Evolutionary conservation across 176 grass and related monocot genomes (phyloP), one percentile per base, ranked within the genome.

Genomic region (Bothriochloa decipiens): DNA sequence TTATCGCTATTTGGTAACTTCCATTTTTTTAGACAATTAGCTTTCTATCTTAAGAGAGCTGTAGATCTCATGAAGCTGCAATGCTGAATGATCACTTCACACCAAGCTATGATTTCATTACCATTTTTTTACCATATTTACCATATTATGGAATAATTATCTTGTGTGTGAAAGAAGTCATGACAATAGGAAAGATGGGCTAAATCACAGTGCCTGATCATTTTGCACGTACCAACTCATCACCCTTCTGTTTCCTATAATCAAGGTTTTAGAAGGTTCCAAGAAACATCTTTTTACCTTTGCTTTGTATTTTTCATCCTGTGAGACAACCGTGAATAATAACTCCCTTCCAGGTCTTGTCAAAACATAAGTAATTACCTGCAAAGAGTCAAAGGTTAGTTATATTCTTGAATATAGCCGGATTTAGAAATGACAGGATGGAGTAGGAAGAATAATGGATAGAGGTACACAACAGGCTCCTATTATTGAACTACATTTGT

Each of bases 261-360:
- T 32, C 57, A 47, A 55, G 26, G 23, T 73, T 66, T 20, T 26
- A 73, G 52, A 55, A 78, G 72, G 46, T 28, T 29, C 63, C 63
- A 83, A 66, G n/a, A 35, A 32, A 27, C 6, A 25, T 75, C 15
- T 70, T 66, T n/a, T 71, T 89, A 98, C 96, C 96, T 98, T 98
- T 11, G 96, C 96, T 93, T 95, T 95, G 91, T 98, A 95, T 50
- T 98, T 98, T 64, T 98, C 96, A 78, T 95, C 96, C 49, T 83
- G 87, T 78, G 96, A 98, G 37, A 98, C 96, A 90, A 98, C 93
- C 41, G 96, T 98, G 72, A 95, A 98, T 42, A 98, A 70, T 18
- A 98, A 78, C 79, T 98, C 96, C 83, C 96, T 95, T 83, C 93
- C 96, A 69, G 96, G 96, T 82, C 96, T 98, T 64, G 89, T 91